Base-by-base conservation (phyloP, 352 stramenopile genomes). In the Globisporangium recalcitrans region DNA sequence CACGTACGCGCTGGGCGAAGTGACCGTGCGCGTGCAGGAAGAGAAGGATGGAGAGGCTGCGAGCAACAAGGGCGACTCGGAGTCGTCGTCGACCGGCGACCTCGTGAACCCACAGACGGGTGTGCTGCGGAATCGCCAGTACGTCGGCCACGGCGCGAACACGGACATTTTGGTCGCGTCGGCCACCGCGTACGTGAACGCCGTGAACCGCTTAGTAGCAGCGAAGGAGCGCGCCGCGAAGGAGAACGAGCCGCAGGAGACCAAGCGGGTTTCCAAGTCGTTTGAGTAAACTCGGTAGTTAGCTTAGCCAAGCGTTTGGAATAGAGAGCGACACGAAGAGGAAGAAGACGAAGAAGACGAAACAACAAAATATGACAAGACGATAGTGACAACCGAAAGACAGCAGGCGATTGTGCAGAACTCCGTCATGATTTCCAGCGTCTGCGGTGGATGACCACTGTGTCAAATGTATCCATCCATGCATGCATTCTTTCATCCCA, bases 101-200 rank as follows among this genome's bases (percentile, higher is more conserved):
- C 73, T 93, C 46, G 79, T 93, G 63, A 96, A 96, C 72, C 84
- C 88, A 27, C 88, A 96, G 80, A 96, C 88, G 8, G 87, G 84
- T 64, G 71, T 87, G 34, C 69, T 75, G 19, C 87, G 83, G 64
- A 81, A 85, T 69, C 84, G 86, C 58, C 88, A 94, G 68, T 96
- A 94, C 69, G 88, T 95, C 19, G 88, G 88, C 58, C 85, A 95
- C 70, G 88, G 88, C 47, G 87, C 88, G 34, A 93, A 96, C 78
- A 94, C 82, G 34, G 88, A 96, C 69, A 96, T 96, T 58, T 70
- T 96, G 31, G 87, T 96, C 19, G 85, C 87, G 2, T 93, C 84
- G 1, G 88, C 88, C 40, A 95, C 87, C 22, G 87, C 87, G 2
- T 96, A 96, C 66, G 77, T 96, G 46, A 94, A 92, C 67, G 87